phyloP scores from a whole-genome alignment of 1,139 yeast genomes.

The Geotrichum restrictum region DNA sequence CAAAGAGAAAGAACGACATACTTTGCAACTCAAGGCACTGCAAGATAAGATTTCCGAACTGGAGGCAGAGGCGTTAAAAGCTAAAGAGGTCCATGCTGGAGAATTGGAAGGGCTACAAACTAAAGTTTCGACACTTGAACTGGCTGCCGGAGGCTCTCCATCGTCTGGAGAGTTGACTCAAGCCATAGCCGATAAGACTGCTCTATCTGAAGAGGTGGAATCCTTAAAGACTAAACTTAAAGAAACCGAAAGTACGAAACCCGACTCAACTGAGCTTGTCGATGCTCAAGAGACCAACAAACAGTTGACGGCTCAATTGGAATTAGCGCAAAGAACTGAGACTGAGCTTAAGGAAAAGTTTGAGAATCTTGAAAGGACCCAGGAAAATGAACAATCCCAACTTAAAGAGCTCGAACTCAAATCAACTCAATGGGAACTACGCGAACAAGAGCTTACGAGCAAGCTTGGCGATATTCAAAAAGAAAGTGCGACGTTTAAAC shows the following conservation, averaged over 20 bases:
- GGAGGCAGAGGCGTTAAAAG: background rate
- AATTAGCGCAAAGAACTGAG: conserved; percentile 11
- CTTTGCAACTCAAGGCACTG: background rate
- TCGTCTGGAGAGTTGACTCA: conserved; percentile 7
- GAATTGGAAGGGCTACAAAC: conserved; percentile 6
- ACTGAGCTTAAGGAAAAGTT: conserved; percentile 28
- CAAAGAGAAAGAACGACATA: conserved; percentile 13
- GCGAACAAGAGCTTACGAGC: background rate
- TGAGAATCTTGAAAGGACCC: conserved; percentile 26
- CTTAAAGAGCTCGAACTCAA: conserved; percentile 10
- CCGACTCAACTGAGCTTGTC: background rate
- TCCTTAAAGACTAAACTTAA: conserved; percentile 17
- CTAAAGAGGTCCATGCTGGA: background rate
- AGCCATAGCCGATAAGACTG: conserved; percentile 17
- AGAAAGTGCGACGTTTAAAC: background rate
- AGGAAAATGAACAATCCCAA: conserved; percentile 15
- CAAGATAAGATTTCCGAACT: background rate
- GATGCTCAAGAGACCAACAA: conserved; percentile 12
- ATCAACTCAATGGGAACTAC: background rate
- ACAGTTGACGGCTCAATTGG: conserved; percentile 28
- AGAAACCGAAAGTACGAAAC: background rate
- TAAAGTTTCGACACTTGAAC: conserved; percentile 19
- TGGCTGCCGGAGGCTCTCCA: background rate
- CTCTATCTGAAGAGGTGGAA: conserved; percentile 5
- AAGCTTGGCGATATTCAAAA: conserved; percentile 2